phyloP scores from a whole-genome alignment of 306 rosid species.

The Vicia faba region DNA sequence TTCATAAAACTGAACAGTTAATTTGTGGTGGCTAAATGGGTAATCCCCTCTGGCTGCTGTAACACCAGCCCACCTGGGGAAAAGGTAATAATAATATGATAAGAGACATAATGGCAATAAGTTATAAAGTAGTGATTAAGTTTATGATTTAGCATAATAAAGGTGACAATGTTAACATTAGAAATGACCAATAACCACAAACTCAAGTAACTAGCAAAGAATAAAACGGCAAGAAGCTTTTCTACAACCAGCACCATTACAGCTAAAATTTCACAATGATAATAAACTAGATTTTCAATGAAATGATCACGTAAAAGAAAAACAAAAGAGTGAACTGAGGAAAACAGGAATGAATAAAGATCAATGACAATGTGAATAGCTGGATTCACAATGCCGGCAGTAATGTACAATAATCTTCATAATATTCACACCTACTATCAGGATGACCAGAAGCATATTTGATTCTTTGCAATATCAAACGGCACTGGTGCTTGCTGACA shows the following conservation, averaged over 20 bases:
- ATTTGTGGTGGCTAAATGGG: slow-evolving; percentile 99
- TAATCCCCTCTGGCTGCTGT: slow-evolving; percentile 96
- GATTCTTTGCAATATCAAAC: slow-evolving; percentile 90
- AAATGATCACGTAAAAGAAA: slow-evolving; percentile 3
- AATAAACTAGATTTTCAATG: not conserved
- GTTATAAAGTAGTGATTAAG: slow-evolving; percentile 12
- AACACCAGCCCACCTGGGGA: slow-evolving; percentile 92
- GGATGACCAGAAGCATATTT: slow-evolving; percentile 77
- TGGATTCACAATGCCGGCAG: slow-evolving; percentile 24
- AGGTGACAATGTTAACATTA: slow-evolving; percentile 17
- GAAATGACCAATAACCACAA: slow-evolving; percentile 18
- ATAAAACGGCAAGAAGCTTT: slow-evolving; percentile 25
- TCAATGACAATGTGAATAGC: not conserved
- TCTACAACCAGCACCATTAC: slow-evolving; percentile 8
- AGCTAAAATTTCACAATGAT: not conserved
- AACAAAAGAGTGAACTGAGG: slow-evolving; percentile 17
- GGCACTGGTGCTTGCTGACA: slow-evolving; percentile 95
- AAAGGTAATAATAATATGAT: slow-evolving; percentile 26
- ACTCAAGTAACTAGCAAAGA: slow-evolving; percentile 1
- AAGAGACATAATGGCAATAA: slow-evolving; percentile 25
- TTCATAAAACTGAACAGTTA: slow-evolving; percentile 96
- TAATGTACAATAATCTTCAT: slow-evolving; percentile 26
- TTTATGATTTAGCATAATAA: slow-evolving; percentile 26
- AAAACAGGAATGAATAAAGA: slow-evolving; percentile 12
- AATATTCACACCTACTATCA: slow-evolving; percentile 64